Evolutionary conservation across 306 rosid species (phyloP).

Genomic region (Fragaria vesca): DNA sequence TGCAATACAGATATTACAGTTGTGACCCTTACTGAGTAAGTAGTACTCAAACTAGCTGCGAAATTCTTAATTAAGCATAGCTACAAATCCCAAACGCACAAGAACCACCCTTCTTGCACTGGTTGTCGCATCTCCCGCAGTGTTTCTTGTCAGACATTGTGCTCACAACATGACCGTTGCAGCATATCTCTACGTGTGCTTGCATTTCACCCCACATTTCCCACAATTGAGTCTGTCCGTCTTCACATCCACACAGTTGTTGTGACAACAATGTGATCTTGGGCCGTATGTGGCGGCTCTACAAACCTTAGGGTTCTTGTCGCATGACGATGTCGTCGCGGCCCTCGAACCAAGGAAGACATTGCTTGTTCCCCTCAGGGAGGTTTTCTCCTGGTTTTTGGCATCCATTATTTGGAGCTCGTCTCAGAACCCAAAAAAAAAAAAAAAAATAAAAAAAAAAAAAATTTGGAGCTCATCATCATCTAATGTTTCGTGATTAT

Average conservation of each 20-base stretch:
- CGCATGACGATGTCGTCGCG: constrained; percentile 26
- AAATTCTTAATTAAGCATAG: constrained; percentile 29
- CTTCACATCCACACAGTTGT: constrained; percentile 39
- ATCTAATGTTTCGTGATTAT: background rate
- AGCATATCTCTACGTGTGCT: constrained; percentile 43
- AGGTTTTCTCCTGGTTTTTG: background rate
- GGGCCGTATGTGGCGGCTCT: constrained; percentile 15
- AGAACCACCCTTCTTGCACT: constrained; percentile 30
- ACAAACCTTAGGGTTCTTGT: constrained; percentile 44
- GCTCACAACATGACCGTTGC: constrained; percentile 48
- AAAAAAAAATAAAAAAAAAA: too few relatives aligned
- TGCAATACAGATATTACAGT: background rate
- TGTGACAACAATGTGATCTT: constrained; percentile 45
- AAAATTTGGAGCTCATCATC: background rate
- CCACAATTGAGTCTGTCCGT: constrained; percentile 51
- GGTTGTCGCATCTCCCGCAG: constrained; percentile 54
- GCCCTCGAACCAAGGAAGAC: constrained; percentile 26
- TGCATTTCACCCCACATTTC: constrained; percentile 55
- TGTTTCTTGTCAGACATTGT: constrained; percentile 35
- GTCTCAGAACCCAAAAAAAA: too few relatives aligned
- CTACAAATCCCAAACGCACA: constrained; percentile 56
- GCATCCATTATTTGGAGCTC: background rate
- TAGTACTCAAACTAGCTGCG: background rate
- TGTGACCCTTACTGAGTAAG: background rate
- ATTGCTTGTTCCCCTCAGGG: constrained; percentile 29